phyloP scores from a whole-genome alignment of 2,329 filamentous ascomycete genomes.

The Aspergillus latus region DNA sequence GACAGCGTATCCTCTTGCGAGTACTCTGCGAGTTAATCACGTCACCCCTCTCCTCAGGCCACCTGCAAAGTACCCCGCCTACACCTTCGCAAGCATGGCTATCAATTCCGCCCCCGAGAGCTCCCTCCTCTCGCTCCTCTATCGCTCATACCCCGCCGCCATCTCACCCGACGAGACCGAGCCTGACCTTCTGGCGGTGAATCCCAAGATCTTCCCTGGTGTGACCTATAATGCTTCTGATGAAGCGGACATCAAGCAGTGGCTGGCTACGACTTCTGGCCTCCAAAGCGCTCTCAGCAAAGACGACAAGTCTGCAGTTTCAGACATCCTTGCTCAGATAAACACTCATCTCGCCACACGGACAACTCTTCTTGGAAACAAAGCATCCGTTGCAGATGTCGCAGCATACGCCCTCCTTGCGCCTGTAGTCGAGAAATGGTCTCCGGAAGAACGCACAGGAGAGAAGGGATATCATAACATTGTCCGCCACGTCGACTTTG shows the following conservation, averaged over 20 bases:
- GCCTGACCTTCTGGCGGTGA: constrained; percentile 47
- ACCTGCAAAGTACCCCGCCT: constrained; percentile 18
- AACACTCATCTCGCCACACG: constrained; percentile 86
- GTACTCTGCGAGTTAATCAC: constrained; percentile 9
- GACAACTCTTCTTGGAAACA: constrained; percentile 83
- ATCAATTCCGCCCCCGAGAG: constrained; percentile 38
- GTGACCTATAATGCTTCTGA: constrained; percentile 74
- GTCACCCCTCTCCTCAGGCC: constrained; percentile 30
- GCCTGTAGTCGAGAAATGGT: constrained; percentile 75
- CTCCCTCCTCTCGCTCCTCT: constrained; percentile 47
- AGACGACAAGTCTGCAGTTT: constrained; percentile 56
- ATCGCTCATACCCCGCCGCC: constrained; percentile 44
- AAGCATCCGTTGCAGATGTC: constrained; percentile 84
- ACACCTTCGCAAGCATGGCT: constrained; percentile 27
- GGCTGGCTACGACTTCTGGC: constrained; percentile 75
- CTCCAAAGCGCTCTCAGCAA: constrained; percentile 55
- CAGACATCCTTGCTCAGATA: constrained; percentile 71
- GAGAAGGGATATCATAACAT: constrained; percentile 87
- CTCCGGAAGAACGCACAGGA: constrained; percentile 81
- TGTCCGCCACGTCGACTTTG: constrained; percentile 87
- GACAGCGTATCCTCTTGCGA: constrained; percentile 11
- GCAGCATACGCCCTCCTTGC: constrained; percentile 78
- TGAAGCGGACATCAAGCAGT: constrained; percentile 84
- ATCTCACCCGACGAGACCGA: constrained; percentile 44
- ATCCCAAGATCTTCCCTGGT: constrained; percentile 65